Evolutionary conservation across 805 yeast species (phyloP), one percentile per base, ranked within the genome.

Genomic region (Candida odintsovae): DNA sequence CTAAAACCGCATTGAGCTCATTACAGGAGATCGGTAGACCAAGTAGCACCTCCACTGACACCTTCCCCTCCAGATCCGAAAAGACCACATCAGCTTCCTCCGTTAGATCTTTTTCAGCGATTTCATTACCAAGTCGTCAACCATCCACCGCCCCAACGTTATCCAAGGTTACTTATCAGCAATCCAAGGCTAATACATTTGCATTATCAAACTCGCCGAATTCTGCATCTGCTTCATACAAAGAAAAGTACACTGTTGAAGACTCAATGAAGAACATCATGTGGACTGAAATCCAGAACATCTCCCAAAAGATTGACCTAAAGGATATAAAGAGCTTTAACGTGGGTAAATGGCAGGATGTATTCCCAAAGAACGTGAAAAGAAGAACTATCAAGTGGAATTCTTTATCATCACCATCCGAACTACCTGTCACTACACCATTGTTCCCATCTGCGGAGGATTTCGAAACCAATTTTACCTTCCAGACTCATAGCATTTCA

Each of bases 311-410:
- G 7, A 69, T 78, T 5, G 73, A 75, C 28, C 67, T 74, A 2
- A 83, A 79, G 43, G 66, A 78, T 9, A 67, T 83, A 15, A 73
- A 76, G 11, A 73, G 78, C 46, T 68, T 82, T 9, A 74, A 80
- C n/a, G 81, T 79, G 40, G 92, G 95, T 6, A 76, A 95, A 48
- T 94, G 99, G 99, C 82, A 82, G 46, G 89, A 86, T 64, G 95
- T 90, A 1, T 88, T 88, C 55, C 96, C 98, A 0, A 75, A 76
- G 13, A 76, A 78, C 38, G 80, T 83, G 15, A 79, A 76, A 44
- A 71, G 86, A 45, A 77, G 78, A 55, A 70, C 82, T 15, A 83
- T 90, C 43, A 90, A 90, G 59, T 94, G 99, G 99, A 78, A 88
- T 44, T 90, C 98, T 0, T 72, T 95, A 44, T 83, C 90, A 13